Percentiles rank a stretch among this genome's conserved stretches.
Evolutionary conservation across 1,284 basidiomycete genomes (phyloP).

Genomic region (Amylostereum areolatum): DNA sequence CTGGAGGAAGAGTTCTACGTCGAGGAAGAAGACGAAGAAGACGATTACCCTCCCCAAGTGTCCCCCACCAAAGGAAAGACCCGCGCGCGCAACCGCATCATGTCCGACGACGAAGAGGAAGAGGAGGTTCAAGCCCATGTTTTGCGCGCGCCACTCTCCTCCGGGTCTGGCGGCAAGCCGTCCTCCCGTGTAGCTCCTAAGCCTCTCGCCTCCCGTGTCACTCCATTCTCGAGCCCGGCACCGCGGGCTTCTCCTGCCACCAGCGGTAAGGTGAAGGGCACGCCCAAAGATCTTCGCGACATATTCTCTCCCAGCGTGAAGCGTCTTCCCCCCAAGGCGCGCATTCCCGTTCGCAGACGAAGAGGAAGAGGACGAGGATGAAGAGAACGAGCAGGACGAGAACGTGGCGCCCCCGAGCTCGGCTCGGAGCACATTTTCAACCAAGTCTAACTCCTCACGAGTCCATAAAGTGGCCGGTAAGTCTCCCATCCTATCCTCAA

Average conservation of each 20-base stretch:
- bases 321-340: background rate
- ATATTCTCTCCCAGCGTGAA: constrained; percentile 9
- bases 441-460: background rate
- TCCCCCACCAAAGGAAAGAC: constrained; percentile 11
- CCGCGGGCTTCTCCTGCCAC: background rate
- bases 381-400: constrained; percentile 2
- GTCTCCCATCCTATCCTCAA: background rate
- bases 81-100: constrained; percentile 8
- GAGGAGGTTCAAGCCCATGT: background rate
- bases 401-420: background rate
- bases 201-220: background rate
- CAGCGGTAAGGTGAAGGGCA: background rate
- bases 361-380: constrained; percentile 1
- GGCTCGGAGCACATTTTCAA: background rate
- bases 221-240: background rate
- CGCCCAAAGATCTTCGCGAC: constrained; percentile 2
- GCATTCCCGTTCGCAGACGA: background rate
- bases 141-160: background rate
- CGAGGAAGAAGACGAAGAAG: constrained; percentile 8
- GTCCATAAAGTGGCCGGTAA: background rate
- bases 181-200: no score
- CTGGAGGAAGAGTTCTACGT: constrained; percentile 8
- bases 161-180: background rate
- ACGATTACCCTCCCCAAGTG: constrained; percentile 2
- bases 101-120: constrained; percentile 12